Evolutionary conservation across 805 yeast species (phyloP).

Genomic region (Schwanniomyces vanrijiae): DNA sequence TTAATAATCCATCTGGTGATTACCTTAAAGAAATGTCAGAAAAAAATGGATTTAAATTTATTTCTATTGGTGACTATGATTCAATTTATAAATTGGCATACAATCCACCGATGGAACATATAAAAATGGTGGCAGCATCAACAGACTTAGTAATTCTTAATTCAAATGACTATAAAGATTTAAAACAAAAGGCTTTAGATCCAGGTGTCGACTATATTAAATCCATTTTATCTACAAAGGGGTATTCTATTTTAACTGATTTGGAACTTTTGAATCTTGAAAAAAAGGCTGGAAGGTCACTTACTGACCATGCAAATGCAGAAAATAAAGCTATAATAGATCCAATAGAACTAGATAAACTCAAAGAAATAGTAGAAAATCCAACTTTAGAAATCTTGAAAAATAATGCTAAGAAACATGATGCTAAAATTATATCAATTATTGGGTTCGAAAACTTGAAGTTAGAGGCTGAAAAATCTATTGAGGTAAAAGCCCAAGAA

Average conservation of each 20-base stretch:
- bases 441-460: background rate
- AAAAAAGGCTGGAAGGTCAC: conserved; percentile 4
- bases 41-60: background rate
- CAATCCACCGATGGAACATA: conserved; percentile 11
- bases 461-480: background rate
- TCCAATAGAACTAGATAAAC: conserved; percentile 3
- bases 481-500: conserved; percentile 4
- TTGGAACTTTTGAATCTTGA: conserved; percentile 4
- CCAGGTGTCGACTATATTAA: conserved; percentile 12
- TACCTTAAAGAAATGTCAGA: conserved; percentile 10
- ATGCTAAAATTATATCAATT: background rate
- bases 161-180: conserved; percentile 3
- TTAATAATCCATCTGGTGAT: conserved; percentile 18
- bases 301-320: conserved; percentile 4
- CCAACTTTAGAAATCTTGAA: conserved; percentile 9
- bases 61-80: conserved; percentile 18
- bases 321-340: conserved; percentile 3
- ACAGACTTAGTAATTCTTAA: conserved; percentile 9
- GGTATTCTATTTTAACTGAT: conserved; percentile 7
- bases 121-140: conserved; percentile 5
- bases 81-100: conserved; percentile 10
- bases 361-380: background rate
- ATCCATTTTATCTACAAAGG: conserved; percentile 5
- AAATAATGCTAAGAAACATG: background rate
- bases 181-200: conserved; percentile 4